These are phyloP conservation scores for Kwoniella shivajii DNA, from an alignment of 1,284 basidiomycete genomes.

Conservation along the genomic window DNA sequence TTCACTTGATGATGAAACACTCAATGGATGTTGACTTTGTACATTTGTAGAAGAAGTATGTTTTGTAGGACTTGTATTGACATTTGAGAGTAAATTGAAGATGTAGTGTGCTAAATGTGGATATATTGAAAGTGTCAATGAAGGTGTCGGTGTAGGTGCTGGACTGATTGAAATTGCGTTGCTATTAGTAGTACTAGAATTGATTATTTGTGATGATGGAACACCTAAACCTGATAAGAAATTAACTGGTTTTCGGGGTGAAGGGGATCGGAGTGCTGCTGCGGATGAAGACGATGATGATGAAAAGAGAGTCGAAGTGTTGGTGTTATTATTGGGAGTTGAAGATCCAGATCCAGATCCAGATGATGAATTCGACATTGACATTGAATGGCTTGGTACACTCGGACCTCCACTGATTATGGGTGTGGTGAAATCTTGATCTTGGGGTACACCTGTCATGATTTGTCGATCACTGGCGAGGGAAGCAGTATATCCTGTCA, in stretches of 20 bases:
- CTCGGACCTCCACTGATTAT: no score
- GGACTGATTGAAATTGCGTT: background rate
- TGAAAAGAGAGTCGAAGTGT: background rate
- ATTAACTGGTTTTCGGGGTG: slow-evolving; percentile 13
- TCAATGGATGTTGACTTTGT: slow-evolving; percentile 44
- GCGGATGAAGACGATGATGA: background rate
- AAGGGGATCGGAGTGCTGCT: slow-evolving; percentile 13
- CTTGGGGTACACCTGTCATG: no score
- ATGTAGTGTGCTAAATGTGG: slow-evolving; percentile 50
- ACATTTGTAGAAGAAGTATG: slow-evolving; percentile 5
- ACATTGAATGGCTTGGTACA: no score
- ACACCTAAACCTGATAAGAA: slow-evolving; percentile 8
- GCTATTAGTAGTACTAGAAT: background rate
- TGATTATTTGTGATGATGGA: background rate
- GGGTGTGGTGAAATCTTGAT: no score
- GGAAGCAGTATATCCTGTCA: no score
- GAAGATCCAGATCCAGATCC: no score
- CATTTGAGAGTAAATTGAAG: slow-evolving; percentile 39
- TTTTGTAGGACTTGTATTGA: slow-evolving; percentile 26
- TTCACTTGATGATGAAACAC: slow-evolving; percentile 48
- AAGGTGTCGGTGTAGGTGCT: slow-evolving; percentile 10
- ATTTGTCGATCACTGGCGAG: no score
- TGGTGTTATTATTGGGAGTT: no score
- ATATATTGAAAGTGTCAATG: slow-evolving; percentile 34
- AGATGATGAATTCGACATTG: no score